A percentile compares a stretch with the other conserved stretches of the same genome.
These are phyloP conservation scores for Yamadazyma triangularis DNA, from an alignment of 1,139 yeast species.

Conservation along the genomic window DNA sequence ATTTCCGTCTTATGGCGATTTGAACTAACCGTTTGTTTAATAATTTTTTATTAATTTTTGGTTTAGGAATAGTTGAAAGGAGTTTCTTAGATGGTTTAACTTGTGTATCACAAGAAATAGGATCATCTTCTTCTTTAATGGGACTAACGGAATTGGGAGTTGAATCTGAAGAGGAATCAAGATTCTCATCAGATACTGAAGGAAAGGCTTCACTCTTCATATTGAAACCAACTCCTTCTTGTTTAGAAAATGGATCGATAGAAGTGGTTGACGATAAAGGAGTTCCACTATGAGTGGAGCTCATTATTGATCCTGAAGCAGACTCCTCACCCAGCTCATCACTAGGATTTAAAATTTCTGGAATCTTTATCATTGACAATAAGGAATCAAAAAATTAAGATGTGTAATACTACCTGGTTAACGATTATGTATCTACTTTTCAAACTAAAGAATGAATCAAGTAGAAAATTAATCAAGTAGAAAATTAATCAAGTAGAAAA, in stretches of 20 bases:
- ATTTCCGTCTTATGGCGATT: conserved; percentile 38
- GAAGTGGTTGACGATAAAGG: conserved; percentile 1
- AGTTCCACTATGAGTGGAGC: not conserved
- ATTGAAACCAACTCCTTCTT: not conserved
- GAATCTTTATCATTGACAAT: conserved; percentile 11
- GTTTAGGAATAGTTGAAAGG: conserved; percentile 14
- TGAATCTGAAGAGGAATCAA: not conserved
- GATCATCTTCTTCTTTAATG: not conserved
- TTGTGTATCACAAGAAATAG: not conserved
- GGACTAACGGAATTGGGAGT: not conserved
- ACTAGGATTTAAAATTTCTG: conserved; percentile 11
- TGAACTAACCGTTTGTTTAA: conserved; percentile 27
- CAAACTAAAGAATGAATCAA: too few species aligned
- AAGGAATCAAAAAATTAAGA: too few species aligned
- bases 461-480: too few species aligned
- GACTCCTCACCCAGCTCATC: conserved; percentile 13
- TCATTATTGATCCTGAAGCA: conserved; percentile 5
- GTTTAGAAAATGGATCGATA: not conserved
- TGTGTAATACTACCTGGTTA: too few species aligned
- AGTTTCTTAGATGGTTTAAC: not conserved
- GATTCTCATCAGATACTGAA: not conserved
- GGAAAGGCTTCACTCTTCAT: not conserved
- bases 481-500: too few species aligned
- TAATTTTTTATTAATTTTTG: conserved; percentile 20
- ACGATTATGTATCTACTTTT: too few species aligned